These are phyloP conservation scores for Grosmannia clavigera DNA, from an alignment of 2,329 filamentous ascomycete species.

Conservation along the genomic window DNA sequence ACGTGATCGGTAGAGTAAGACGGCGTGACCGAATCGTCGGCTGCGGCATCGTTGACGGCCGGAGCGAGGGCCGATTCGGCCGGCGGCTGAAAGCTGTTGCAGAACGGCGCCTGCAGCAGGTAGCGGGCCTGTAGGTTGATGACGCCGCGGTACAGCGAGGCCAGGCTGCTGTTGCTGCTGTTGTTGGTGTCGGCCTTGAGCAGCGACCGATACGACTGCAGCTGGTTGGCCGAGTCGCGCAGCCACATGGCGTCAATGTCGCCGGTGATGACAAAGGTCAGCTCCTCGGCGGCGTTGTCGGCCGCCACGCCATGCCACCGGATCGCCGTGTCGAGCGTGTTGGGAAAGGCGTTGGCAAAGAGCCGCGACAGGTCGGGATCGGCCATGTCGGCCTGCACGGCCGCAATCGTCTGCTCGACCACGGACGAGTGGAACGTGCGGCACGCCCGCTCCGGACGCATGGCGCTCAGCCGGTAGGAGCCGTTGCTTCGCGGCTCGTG, in stretches of 20 bases:
- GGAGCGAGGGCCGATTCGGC: conserved; percentile 55
- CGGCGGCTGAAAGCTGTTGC: conserved; percentile 90
- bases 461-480: conserved; percentile 62
- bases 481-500: conserved; percentile 69
- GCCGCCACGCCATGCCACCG: conserved; percentile 13
- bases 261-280: conserved; percentile 53
- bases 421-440: conserved; percentile 68
- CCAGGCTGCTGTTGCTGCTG: conserved; percentile 41
- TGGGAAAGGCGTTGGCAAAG: conserved; percentile 62
- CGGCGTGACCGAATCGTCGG: conserved; percentile 50
- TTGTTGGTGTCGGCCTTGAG: conserved; percentile 34
- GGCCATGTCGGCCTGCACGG: conserved; percentile 55
- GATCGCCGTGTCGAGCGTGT: conserved; percentile 39
- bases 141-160: conserved; percentile 57
- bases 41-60: conserved; percentile 41
- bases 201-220: conserved; percentile 60
- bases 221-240: conserved; percentile 44
- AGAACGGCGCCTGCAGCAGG: conserved; percentile 61
- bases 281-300: conserved; percentile 20
- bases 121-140: conserved; percentile 69
- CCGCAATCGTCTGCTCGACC: conserved; percentile 63
- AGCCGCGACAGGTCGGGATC: conserved; percentile 65
- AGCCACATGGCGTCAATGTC: conserved; percentile 23
- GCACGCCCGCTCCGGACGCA: conserved; percentile 63
- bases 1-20: conserved; percentile 56